A percentile compares a stretch with the other conserved stretches of the same genome.
Evolutionary conservation across 805 yeast species (phyloP).

Genomic region (Candida tibetensis): DNA sequence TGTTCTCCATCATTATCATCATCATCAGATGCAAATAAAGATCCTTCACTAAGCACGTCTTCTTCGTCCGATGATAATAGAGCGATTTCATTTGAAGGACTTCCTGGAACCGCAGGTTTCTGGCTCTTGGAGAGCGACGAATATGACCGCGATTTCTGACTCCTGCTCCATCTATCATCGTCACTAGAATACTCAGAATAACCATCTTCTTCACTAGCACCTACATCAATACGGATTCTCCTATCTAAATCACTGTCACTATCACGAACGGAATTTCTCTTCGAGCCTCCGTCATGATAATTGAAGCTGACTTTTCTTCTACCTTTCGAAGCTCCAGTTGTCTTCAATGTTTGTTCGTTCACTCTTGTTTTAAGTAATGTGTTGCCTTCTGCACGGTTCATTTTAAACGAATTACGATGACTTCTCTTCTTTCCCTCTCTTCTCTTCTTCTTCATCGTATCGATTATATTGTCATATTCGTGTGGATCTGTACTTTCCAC

Average conservation of each 20-base stretch:
- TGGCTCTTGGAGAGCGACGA: neutral
- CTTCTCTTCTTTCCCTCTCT: slow-evolving; percentile 2
- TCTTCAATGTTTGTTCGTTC: slow-evolving; percentile 17
- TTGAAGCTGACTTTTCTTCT: slow-evolving; percentile 38
- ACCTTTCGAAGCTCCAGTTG: slow-evolving; percentile 14
- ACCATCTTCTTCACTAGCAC: slow-evolving; percentile 14
- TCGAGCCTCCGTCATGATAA: neutral
- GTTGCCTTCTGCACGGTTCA: slow-evolving; percentile 3
- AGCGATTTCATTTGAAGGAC: neutral
- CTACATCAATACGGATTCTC: slow-evolving; percentile 5
- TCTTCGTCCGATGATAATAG: slow-evolving; percentile 2
- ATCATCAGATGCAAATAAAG: slow-evolving; percentile 1
- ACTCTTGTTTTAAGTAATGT: slow-evolving; percentile 13
- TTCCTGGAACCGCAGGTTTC: neutral
- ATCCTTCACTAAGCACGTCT: neutral
- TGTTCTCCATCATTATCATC: slow-evolving; percentile 4
- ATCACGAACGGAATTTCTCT: neutral
- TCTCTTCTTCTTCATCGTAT: slow-evolving; percentile 14
- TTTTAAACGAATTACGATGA: neutral
- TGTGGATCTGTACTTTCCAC: slow-evolving; percentile 28
- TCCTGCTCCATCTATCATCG: slow-evolving; percentile 10
- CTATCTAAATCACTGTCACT: slow-evolving; percentile 9
- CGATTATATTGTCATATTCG: slow-evolving; percentile 12
- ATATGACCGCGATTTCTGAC: slow-evolving; percentile 1
- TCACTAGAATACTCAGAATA: neutral